Base-by-base conservation (phyloP, 1,139 yeast species). In the Candida sp. region DNA sequence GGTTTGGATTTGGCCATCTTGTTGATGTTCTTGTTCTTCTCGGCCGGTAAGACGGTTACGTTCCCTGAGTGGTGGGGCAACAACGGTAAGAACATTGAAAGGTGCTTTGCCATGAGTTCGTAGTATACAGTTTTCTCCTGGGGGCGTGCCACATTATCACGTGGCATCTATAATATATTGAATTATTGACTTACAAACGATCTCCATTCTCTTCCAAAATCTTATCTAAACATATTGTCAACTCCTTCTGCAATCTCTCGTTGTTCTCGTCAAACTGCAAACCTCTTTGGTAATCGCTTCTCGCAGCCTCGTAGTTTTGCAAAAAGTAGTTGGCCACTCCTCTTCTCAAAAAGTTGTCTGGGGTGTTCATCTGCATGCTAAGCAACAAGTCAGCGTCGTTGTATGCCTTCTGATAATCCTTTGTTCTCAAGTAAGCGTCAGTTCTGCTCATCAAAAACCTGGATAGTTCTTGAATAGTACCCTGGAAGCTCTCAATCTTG, bases 401-500 rank as follows among this genome's bases (percentile, higher is more conserved):
- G 63, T 76, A 83, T 0, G 97, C 98, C 48, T 85, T 86, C 44
- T 88, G 69, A 73, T 83, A 89, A 52, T 84, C 75, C 49, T 83
- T 79, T 51, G 80, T 75, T 61, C 87, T 80, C 65, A 92, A 76
- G 61, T 87, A 82, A 0, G 96, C 90, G 63, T 93, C 98, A 25
- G 96, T 85, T 57, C 98, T 80, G 50, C 91, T 88, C 75, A 86
- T 87, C 52, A 93, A 70, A 63, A 91, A 81, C 61, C 83, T 77
- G 46, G 86, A 80, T 50, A 90, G 72, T 66, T 94, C 98, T 62
- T 88, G 93, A 50, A 92, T 70, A 37, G 93, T 88, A 41, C 86
- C 81, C 58, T 84, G 92, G 62, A 92, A 89, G 8, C 93, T 78
- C 67, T 94, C 99, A 80, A 93, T 92, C 61, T 90, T 86, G 33